Conservation (phyloP, 176 grass and related monocot genomes). For the Aegilops tauschii region DNA sequence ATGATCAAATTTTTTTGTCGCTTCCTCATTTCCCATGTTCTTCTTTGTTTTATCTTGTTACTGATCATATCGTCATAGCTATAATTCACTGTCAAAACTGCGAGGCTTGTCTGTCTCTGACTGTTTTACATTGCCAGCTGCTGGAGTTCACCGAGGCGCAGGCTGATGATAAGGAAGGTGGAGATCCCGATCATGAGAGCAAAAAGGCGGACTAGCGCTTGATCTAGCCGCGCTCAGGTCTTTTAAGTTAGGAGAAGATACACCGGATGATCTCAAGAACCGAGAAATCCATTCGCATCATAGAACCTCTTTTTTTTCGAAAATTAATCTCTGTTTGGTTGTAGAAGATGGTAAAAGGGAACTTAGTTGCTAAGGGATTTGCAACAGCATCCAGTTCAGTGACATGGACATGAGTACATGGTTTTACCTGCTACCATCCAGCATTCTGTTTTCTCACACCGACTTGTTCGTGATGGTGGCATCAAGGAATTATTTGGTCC, state of each 20-base stretch:
- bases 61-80: neutral
- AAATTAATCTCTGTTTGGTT: neutral
- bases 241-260: neutral
- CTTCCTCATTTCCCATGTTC: neutral
- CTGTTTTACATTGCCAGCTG: slow-evolving; percentile 46
- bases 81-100: neutral
- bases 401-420: neutral
- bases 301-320: neutral
- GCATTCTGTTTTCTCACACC: neutral
- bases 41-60: neutral
- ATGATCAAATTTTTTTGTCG: neutral
- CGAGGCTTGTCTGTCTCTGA: neutral
- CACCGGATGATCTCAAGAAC: neutral
- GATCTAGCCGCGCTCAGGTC: neutral
- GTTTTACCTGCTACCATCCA: neutral
- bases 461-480: neutral
- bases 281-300: slow-evolving; percentile 1
- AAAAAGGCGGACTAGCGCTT: slow-evolving; percentile 39
- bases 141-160: slow-evolving; percentile 66
- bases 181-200: neutral
- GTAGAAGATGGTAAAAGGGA: neutral
- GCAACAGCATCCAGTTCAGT: neutral
- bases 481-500: neutral
- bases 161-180: slow-evolving; percentile 33
- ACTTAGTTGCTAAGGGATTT: neutral